Base-by-base conservation (phyloP, 1,284 basidiomycete species). In the Inonotus obliquus region DNA sequence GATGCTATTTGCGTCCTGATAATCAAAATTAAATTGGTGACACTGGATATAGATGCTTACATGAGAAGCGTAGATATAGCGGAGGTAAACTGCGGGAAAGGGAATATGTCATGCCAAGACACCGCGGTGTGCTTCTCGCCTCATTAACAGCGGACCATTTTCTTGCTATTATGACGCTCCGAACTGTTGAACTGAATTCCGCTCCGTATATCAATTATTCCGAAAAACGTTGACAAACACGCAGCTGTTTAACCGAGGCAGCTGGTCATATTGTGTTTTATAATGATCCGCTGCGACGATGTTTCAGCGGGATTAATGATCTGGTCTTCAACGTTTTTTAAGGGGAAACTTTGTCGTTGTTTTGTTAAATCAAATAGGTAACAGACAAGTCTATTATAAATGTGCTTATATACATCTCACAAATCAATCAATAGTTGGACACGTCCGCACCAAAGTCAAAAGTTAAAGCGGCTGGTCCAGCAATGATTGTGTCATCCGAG, bases 381-480 rank as follows among this genome's bases (percentile, higher is more conserved):
- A n/a, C n/a, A n/a, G n/a, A n/a, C n/a, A n/a, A n/a, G n/a, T n/a
- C n/a, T n/a, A n/a, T n/a, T n/a, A n/a, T n/a, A n/a, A n/a, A n/a
- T n/a, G n/a, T n/a, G n/a, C n/a, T n/a, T n/a, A n/a, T n/a, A n/a
- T n/a, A n/a, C n/a, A n/a, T n/a, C n/a, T n/a, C n/a, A n/a, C n/a
- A n/a, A n/a, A n/a, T n/a, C n/a, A n/a, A 10, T 52, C n/a, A 52
- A 35, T 52, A 52, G n/a, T 52, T 52, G 17, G 51, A 2, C 17
- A 52, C 51, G 14, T 52, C 19, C 9, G 56, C 10, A 14, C 29
- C 23, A 39, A 60, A 45, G 21, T 57, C 11, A 49, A 66, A 67
- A 32, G 35, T 61, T 38, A 74, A 62, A 41, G 74, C 69, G 17
- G 68, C 69, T 37, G 76, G 75, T 14, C 76, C 76, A 27, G 76